Percentiles rank a stretch among this genome's conserved stretches.
Conservation (phyloP, 2,329 filamentous ascomycete genomes). For the Cercospora zeae-maydis region DNA sequence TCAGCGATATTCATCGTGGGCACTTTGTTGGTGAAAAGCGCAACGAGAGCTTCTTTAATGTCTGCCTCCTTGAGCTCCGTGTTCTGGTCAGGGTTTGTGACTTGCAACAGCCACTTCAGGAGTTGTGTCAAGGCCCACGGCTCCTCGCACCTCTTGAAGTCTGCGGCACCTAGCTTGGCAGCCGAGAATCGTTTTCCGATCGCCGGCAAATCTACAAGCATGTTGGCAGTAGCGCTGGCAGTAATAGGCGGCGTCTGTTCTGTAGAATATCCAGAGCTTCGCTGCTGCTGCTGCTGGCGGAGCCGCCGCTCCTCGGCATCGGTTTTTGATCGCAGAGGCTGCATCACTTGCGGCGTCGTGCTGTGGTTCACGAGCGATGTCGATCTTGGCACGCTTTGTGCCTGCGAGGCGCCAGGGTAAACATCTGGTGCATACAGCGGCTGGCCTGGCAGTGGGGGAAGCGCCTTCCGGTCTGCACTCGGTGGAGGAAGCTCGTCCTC, state of each 20-base stretch:
- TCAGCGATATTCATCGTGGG: slow-evolving; percentile 98
- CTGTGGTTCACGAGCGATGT: slow-evolving; percentile 80
- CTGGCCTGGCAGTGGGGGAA: slow-evolving; percentile 22
- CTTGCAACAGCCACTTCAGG: slow-evolving; percentile 77
- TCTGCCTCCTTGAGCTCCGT: slow-evolving; percentile 79
- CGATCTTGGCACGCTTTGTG: slow-evolving; percentile 60
- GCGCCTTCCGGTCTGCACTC: slow-evolving; percentile 19
- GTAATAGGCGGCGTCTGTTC: slow-evolving; percentile 40
- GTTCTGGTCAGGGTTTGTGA: slow-evolving; percentile 75
- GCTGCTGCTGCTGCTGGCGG: slow-evolving; percentile 44
- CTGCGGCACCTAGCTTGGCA: slow-evolving; percentile 71
- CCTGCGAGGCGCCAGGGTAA: slow-evolving; percentile 28
- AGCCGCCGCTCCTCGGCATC: slow-evolving; percentile 71
- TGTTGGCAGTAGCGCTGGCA: slow-evolving; percentile 14
- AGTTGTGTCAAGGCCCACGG: slow-evolving; percentile 94
- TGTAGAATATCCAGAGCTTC: slow-evolving; percentile 40
- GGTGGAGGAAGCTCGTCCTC: slow-evolving; percentile 38
- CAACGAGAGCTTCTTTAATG: slow-evolving; percentile 81
- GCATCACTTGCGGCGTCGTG: slow-evolving; percentile 70
- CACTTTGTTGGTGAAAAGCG: slow-evolving; percentile 88
- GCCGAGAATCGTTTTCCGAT: slow-evolving; percentile 68
- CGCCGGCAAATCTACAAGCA: slow-evolving; percentile 32
- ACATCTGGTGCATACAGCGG: slow-evolving; percentile 28
- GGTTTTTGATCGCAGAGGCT: slow-evolving; percentile 88
- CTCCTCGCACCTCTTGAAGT: slow-evolving; percentile 80